Evolutionary conservation across 1,284 basidiomycete species (phyloP).

Genomic region (Prillingera fragicola): DNA sequence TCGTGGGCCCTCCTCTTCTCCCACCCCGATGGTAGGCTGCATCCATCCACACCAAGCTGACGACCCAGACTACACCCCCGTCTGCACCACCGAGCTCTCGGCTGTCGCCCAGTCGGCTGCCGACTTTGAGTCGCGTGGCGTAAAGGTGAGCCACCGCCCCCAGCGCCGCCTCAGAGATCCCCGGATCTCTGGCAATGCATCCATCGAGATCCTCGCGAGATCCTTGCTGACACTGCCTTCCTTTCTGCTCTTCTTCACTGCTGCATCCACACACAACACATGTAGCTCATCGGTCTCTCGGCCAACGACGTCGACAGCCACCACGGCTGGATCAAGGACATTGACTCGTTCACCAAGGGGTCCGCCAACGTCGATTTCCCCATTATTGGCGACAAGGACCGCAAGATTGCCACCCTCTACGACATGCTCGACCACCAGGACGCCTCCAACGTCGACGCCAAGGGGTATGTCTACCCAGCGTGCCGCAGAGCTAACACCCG

Average conservation of each 20-base stretch:
- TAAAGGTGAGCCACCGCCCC: conserved; percentile 56
- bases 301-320: conserved; percentile 86
- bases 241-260: not conserved
- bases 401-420: conserved; percentile 67
- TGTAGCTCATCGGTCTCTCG: conserved; percentile 73
- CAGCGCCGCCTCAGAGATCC: not conserved
- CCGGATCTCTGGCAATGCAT: conserved; percentile 15
- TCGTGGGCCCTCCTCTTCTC: conserved; percentile 91
- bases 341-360: conserved; percentile 61
- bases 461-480: conserved; percentile 53
- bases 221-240: not conserved
- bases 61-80: conserved; percentile 49
- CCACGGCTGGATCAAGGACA: conserved; percentile 85
- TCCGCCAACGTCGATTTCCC: conserved; percentile 78
- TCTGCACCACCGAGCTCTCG: conserved; percentile 95
- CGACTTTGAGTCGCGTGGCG: conserved; percentile 80
- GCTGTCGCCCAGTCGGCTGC: conserved; percentile 81
- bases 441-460: conserved; percentile 81
- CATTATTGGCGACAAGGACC: conserved; percentile 88
- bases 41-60: not conserved
- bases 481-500: not conserved
- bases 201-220: not conserved
- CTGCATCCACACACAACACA: not conserved
- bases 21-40: conserved; percentile 64
- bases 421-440: conserved; percentile 89